Percentiles rank a stretch among this genome's conserved stretches.
phyloP scores from a whole-genome alignment of 2,329 filamentous ascomycete genomes.

The Apiospora kogelbergensis region DNA sequence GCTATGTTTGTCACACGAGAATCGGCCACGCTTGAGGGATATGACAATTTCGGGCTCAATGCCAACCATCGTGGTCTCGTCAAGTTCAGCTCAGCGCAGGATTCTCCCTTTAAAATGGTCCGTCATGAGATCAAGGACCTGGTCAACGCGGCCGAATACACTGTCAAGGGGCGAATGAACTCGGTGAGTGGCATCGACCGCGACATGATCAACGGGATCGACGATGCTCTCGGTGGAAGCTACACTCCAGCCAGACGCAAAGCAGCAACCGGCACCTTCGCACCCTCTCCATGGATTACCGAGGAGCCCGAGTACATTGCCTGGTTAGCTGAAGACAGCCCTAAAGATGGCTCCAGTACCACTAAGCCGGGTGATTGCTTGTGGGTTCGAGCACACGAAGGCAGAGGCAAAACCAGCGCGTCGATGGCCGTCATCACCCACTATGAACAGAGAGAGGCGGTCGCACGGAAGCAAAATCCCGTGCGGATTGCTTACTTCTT shows the following conservation, averaged over 20 bases:
- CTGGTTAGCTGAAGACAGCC: conserved; percentile 31
- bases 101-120: conserved; percentile 31
- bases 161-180: conserved; percentile 37
- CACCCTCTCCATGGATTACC: conserved; percentile 38
- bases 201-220: conserved; percentile 30
- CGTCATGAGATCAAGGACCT: conserved; percentile 36
- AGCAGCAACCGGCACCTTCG: conserved; percentile 27
- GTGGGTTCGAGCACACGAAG: conserved; percentile 41
- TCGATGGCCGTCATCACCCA: conserved; percentile 37
- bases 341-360: conserved; percentile 8
- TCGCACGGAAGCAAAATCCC: conserved; percentile 24
- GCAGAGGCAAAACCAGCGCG: conserved; percentile 42
- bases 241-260: conserved; percentile 35
- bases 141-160: conserved; percentile 35
- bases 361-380: conserved; percentile 31
- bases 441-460: conserved; percentile 29
- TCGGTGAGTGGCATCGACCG: conserved; percentile 37
- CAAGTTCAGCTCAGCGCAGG: conserved; percentile 33
- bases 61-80: conserved; percentile 40
- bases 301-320: conserved; percentile 35
- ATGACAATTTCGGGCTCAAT: conserved; percentile 35
- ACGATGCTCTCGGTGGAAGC: conserved; percentile 33
- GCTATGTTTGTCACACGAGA: conserved; percentile 40
- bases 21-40: conserved; percentile 39
- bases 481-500: conserved; percentile 41